Evolutionary conservation across 345 rosid species (phyloP).

Genomic region (Abelmoschus esculentus): DNA sequence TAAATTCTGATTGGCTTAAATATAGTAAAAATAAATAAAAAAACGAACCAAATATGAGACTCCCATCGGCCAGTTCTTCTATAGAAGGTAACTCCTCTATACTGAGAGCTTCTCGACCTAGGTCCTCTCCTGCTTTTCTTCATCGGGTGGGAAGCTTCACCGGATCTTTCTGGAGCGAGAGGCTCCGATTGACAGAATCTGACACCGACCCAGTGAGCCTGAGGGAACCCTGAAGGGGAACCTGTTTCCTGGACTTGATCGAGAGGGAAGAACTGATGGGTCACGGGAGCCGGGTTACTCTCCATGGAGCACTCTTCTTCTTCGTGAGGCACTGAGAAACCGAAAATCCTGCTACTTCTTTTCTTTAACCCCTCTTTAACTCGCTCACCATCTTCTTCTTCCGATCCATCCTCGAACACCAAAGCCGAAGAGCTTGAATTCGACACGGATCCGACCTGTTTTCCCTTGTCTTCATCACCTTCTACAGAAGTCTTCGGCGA

Average conservation of each 20-base stretch:
- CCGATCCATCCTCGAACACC: conserved; percentile 72
- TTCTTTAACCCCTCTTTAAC: conserved; percentile 20
- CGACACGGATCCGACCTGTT: conserved; percentile 68
- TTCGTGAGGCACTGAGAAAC: conserved; percentile 31
- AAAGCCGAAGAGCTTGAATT: conserved; percentile 84
- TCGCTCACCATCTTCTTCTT: conserved; percentile 46
- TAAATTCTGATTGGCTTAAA: conserved; percentile 13
- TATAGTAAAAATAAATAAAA: background rate
- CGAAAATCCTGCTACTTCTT: conserved; percentile 43
- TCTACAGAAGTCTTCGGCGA: conserved; percentile 32
- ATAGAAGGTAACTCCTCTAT: conserved; percentile 93
- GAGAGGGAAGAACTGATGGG: conserved; percentile 75
- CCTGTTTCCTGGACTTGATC: conserved; percentile 43
- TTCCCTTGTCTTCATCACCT: conserved; percentile 47
- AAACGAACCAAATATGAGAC: conserved; percentile 87
- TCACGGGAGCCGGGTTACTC: conserved; percentile 48
- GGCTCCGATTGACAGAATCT: conserved; percentile 62
- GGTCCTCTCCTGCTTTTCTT: conserved; percentile 97
- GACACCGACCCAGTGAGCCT: conserved; percentile 65
- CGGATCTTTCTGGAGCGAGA: conserved; percentile 25
- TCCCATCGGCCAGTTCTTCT: conserved; percentile 99
- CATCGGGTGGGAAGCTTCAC: conserved; percentile 48
- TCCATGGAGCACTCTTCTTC: conserved; percentile 21
- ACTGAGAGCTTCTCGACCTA: conserved; percentile 92
- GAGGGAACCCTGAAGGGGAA: conserved; percentile 36